Conservation (phyloP, 768 basidiomycete genomes). For the Naganishia kalamii region DNA sequence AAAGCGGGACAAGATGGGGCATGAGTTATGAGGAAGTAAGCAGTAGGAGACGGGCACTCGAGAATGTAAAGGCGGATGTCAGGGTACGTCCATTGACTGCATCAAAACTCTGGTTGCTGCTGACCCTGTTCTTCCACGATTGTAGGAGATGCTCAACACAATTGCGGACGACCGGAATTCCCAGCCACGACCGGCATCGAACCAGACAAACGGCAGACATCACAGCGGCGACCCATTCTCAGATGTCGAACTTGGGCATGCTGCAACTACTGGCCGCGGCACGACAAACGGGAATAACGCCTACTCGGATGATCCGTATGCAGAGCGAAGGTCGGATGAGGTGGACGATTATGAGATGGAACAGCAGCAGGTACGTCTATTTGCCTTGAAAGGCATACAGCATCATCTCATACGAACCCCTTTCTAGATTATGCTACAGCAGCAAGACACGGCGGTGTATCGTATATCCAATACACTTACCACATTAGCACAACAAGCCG, state of each 20-base stretch:
- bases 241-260: constrained; percentile 11
- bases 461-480: constrained; percentile 78
- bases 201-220: not conserved
- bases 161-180: no score
- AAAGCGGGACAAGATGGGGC: constrained; percentile 77
- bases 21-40: constrained; percentile 71
- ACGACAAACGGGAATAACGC: constrained; percentile 18
- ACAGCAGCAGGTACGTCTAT: constrained; percentile 11
- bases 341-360: constrained; percentile 14
- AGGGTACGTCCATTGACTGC: constrained; percentile 55
- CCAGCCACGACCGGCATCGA: not conserved
- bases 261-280: constrained; percentile 22
- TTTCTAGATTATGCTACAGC: constrained; percentile 71
- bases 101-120: not conserved
- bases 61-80: constrained; percentile 66
- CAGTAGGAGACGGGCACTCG: constrained; percentile 68
- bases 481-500: constrained; percentile 82
- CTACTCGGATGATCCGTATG: constrained; percentile 28
- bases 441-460: constrained; percentile 84
- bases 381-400: not conserved
- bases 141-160: no score
- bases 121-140: no score
- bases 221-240: constrained; percentile 12
- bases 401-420: not conserved
- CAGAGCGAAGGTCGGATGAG: constrained; percentile 10